Percentiles rank a stretch among this genome's conserved stretches.
Evolutionary conservation across 1,284 basidiomycete species (phyloP).

Genomic region (Paramarasmius palmivorus): DNA sequence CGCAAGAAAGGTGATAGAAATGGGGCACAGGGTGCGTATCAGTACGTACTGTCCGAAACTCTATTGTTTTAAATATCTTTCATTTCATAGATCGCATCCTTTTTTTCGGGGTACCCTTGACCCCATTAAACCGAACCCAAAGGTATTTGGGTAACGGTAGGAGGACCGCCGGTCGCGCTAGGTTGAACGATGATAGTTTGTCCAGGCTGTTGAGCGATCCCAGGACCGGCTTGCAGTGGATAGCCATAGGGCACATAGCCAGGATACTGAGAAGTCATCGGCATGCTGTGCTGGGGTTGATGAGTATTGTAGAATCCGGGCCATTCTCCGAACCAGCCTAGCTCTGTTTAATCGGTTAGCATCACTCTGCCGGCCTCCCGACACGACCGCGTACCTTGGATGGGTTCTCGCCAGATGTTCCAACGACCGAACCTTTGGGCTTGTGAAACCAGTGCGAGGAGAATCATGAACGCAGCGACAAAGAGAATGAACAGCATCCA

Average conservation of each 20-base stretch:
- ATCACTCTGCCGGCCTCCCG: too few relatives aligned
- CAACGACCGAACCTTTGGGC: slow-evolving; percentile 42
- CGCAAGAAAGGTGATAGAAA: neutral
- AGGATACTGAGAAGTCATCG: slow-evolving; percentile 17
- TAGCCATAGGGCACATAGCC: slow-evolving; percentile 18
- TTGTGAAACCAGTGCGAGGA: slow-evolving; percentile 35
- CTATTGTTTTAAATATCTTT: too few relatives aligned
- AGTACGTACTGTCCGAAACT: neutral
- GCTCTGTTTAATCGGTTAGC: slow-evolving; percentile 39
- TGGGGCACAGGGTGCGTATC: neutral
- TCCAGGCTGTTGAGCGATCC: slow-evolving; percentile 43
- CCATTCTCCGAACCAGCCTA: slow-evolving; percentile 50
- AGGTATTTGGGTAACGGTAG: slow-evolving; percentile 64
- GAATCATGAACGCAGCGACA: slow-evolving; percentile 40
- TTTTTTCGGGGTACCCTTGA: too few relatives aligned
- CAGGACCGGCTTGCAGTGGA: slow-evolving; percentile 19
- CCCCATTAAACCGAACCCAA: slow-evolving; percentile 30
- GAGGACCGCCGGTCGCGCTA: slow-evolving; percentile 55
- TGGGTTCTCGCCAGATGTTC: slow-evolving; percentile 42
- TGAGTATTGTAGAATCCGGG: slow-evolving; percentile 48
- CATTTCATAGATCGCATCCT: neutral
- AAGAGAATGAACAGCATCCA: slow-evolving; percentile 70
- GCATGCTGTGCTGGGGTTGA: slow-evolving; percentile 30
- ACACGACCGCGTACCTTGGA: slow-evolving; percentile 35
- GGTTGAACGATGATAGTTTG: slow-evolving; percentile 73